Base-by-base conservation (phyloP, 2,329 filamentous ascomycete genomes). In the Microsporum audouinii region DNA sequence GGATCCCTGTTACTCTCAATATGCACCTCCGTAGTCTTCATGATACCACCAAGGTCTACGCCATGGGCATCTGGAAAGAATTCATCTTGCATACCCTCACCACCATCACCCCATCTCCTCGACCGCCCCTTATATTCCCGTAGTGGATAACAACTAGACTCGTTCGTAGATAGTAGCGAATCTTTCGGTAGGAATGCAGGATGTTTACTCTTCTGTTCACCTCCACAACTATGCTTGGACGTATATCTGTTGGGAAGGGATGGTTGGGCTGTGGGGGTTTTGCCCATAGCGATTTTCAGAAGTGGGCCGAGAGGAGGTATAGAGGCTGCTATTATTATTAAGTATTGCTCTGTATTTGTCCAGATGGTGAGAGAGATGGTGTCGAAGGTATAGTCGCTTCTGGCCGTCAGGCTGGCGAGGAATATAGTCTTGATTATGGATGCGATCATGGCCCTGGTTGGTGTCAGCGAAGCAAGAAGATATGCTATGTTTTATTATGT, bases 281-380 rank as follows among this genome's bases (percentile, higher is more conserved):
- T 58, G 8, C 56, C 55, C 33, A 49, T 39, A 10, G 53, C 27
- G 31, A 57, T 31, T 41, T 53, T 63, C 31, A 60, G 58, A 2
- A 63, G 43, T 2, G 63, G 63, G 0, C 51, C 61, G 5, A 64
- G 49, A 6, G 59, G 57, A 6, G 63, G 63, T 23, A 64, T 64
- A 38, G 58, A 64, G 43, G 58, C 61, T 5, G 61, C 63, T 45
- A 64, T 63, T 53, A 64, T 61, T 23, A 64, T 64, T 29, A 64
- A n/a, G 29, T 64, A 64, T 59, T 64, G 63, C 4, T 64, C 61
- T 34, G 59, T 63, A 29, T 49, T 33, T 7, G 61, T 53, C 59
- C 61, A 63, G 6, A 60, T 47, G 31, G 53, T 60, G 4, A 64
- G 57, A 2, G 23, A 29, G 12, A 60, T 39, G 5, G 58, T 64